Percentiles rank a stretch among this genome's conserved stretches.
Conservation (phyloP, 805 yeast genomes). For the Metschnikowia lochheadii region DNA sequence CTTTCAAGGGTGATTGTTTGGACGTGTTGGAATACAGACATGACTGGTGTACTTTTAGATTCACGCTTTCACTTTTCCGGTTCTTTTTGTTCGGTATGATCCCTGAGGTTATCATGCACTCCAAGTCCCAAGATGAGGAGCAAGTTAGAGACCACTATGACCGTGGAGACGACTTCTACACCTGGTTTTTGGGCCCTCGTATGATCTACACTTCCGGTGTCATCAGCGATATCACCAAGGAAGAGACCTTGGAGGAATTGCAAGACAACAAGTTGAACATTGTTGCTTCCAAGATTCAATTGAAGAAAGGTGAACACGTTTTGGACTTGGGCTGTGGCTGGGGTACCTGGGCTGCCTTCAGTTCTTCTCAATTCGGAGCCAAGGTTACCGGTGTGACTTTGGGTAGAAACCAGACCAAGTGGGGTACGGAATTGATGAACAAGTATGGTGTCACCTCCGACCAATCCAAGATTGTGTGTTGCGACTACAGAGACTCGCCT, state of each 20-base stretch:
- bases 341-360: slow-evolving; percentile 88
- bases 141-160: slow-evolving; percentile 95
- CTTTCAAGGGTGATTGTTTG: slow-evolving; percentile 82
- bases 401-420: slow-evolving; percentile 86
- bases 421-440: slow-evolving; percentile 71
- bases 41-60: slow-evolving; percentile 83
- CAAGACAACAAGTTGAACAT: slow-evolving; percentile 88
- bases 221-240: slow-evolving; percentile 62
- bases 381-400: slow-evolving; percentile 84
- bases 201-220: slow-evolving; percentile 91
- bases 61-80: slow-evolving; percentile 72
- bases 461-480: slow-evolving; percentile 77
- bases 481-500: slow-evolving; percentile 90
- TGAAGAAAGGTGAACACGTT: slow-evolving; percentile 66
- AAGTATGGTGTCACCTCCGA: slow-evolving; percentile 62
- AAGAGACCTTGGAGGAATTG: slow-evolving; percentile 71
- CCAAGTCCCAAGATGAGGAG: slow-evolving; percentile 92
- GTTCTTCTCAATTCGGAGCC: slow-evolving; percentile 80
- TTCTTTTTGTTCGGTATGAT: slow-evolving; percentile 83
- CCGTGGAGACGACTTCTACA: slow-evolving; percentile 92
- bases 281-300: slow-evolving; percentile 81
- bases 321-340: slow-evolving; percentile 93
- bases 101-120: slow-evolving; percentile 89
- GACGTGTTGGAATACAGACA: slow-evolving; percentile 84
- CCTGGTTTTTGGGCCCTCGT: slow-evolving; percentile 92